A percentile compares a stretch with the other conserved stretches of the same genome.
Evolutionary conservation across 2,329 filamentous ascomycete genomes (phyloP).

Genomic region (Fusarium denticulatum): DNA sequence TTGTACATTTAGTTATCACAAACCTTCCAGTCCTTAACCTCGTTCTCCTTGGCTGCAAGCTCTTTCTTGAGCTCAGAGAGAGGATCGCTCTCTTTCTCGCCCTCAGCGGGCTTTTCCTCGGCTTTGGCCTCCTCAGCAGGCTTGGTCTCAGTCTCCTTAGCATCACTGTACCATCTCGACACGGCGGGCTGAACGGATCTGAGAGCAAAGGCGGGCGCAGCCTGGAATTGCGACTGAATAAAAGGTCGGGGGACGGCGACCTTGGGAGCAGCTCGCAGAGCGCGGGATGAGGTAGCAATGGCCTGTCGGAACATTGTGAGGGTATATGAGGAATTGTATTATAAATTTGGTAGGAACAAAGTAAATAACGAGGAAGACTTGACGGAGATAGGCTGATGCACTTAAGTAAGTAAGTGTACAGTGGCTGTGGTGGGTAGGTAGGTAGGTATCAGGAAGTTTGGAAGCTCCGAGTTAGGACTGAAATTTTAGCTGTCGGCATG

Average conservation of each 20-base stretch:
- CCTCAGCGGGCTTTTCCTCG: conserved; percentile 41
- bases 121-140: conserved; percentile 44
- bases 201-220: conserved; percentile 49
- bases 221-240: conserved; percentile 52
- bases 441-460: conserved; percentile 42
- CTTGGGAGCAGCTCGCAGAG: conserved; percentile 54
- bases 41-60: conserved; percentile 62
- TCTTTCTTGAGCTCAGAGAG: conserved; percentile 60
- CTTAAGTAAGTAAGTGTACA: conserved; percentile 34
- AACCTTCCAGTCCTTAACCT: conserved; percentile 84
- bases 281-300: conserved; percentile 55
- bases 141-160: conserved; percentile 50
- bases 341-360: conserved; percentile 1
- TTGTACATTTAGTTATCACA: conserved; percentile 36
- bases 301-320: conserved; percentile 59
- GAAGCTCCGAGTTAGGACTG: conserved; percentile 36
- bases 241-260: conserved; percentile 49
- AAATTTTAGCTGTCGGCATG: conserved; percentile 47
- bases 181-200: conserved; percentile 49
- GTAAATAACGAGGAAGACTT: conserved; percentile 9
- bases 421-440: conserved; percentile 31
- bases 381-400: conserved; percentile 13
- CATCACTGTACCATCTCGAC: conserved; percentile 61
- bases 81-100: conserved; percentile 49
- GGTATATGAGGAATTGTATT: conserved; percentile 5